A percentile compares a stretch with the other conserved stretches of the same genome.
These are phyloP conservation scores for Calonectria leucothoes DNA, from an alignment of 2,329 filamentous ascomycete genomes.

Conservation along the genomic window DNA sequence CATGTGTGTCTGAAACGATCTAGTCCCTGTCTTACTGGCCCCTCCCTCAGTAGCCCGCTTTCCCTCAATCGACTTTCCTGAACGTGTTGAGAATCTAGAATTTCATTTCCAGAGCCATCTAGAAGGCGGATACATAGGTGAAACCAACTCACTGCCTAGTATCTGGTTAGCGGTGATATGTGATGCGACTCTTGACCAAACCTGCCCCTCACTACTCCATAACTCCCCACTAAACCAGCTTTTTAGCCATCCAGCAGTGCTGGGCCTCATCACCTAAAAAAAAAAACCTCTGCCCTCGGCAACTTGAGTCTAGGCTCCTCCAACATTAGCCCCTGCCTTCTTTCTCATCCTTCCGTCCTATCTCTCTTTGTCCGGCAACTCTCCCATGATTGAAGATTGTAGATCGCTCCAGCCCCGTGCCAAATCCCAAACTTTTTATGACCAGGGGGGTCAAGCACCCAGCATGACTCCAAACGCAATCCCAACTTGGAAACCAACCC, in stretches of 20 bases:
- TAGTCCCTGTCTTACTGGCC: conserved; percentile 25
- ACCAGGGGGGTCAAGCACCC: background rate
- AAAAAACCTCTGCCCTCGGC: background rate
- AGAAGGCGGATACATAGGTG: background rate
- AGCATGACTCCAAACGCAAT: too few species aligned
- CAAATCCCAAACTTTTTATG: background rate
- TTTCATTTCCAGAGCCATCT: background rate
- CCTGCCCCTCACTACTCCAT: background rate
- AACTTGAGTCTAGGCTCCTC: background rate
- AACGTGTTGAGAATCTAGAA: background rate
- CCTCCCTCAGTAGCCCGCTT: background rate
- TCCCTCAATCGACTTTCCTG: background rate
- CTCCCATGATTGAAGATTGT: background rate
- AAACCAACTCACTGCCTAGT: background rate
- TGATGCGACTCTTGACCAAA: background rate
- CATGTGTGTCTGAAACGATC: conserved; percentile 26
- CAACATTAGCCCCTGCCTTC: background rate
- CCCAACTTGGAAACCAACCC: conserved; percentile 20
- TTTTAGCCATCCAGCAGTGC: background rate
- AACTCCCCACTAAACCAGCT: background rate
- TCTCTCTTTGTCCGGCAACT: background rate
- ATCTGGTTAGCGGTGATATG: background rate
- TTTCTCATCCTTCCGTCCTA: background rate
- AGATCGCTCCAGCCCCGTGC: background rate
- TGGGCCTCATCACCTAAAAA: background rate